phyloP scores from a whole-genome alignment of 2,329 filamentous ascomycete species.

The Ustulina deusta region DNA sequence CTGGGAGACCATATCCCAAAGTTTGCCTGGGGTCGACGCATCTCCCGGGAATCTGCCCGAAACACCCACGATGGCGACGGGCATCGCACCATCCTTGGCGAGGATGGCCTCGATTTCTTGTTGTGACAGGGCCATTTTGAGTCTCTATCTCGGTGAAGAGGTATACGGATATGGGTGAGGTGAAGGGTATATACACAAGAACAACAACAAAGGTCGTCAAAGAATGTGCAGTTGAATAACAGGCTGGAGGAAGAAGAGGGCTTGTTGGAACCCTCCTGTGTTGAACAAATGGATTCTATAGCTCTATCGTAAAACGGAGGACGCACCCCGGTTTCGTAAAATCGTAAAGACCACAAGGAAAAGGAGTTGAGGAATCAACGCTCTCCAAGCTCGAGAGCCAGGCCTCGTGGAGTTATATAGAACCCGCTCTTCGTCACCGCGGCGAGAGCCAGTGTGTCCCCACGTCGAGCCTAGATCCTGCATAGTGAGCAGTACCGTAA shows the following conservation, averaged over 20 bases:
- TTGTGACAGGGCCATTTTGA: conserved; percentile 41
- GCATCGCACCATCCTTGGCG: conserved; percentile 45
- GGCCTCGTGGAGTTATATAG: conserved; percentile 39
- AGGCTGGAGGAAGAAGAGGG: conserved; percentile 32
- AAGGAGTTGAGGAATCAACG: conserved; percentile 36
- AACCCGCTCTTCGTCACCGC: conserved; percentile 18
- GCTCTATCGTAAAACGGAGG: conserved; percentile 35
- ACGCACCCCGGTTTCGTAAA: conserved; percentile 37
- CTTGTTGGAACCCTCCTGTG: conserved; percentile 41
- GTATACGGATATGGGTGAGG: conserved; percentile 23
- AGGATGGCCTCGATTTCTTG: conserved; percentile 45
- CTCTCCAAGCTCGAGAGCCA: background rate
- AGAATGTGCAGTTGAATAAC: conserved; percentile 39
- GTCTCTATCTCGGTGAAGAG: conserved; percentile 23
- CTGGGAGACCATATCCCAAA: conserved; percentile 48
- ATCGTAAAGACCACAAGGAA: conserved; percentile 43
- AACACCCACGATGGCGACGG: conserved; percentile 47
- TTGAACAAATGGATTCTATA: conserved; percentile 42
- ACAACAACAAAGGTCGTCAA: conserved; percentile 31
- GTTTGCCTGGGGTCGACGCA: conserved; percentile 46
- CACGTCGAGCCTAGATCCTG: conserved; percentile 36
- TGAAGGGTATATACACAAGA: conserved; percentile 33
- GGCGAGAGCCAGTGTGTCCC: conserved; percentile 28
- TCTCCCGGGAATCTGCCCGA: conserved; percentile 49
- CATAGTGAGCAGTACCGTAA: conserved; percentile 35